Evolutionary conservation across 2,329 filamentous ascomycete genomes (phyloP), one percentile per base, ranked within the genome.

Genomic region (Trichoderma simmonsii): DNA sequence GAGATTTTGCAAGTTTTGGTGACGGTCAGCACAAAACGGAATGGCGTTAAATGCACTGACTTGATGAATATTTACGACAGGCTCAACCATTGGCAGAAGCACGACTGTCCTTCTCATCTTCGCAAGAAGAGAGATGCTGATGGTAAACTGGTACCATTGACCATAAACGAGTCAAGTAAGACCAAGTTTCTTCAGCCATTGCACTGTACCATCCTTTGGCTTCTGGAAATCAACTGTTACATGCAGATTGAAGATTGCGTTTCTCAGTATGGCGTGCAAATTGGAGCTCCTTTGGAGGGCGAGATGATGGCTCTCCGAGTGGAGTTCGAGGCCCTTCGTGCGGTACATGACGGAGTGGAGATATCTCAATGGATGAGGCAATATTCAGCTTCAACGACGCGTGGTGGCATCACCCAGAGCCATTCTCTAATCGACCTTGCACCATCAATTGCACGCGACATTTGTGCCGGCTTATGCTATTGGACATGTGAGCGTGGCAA

Each of bases 181-280:
- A 7, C 26, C 0, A 24, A 12, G 2, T 69, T 69, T 51, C 24
- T 69, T 18, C 54, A 48, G 14, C 65, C 65, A n/a, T 14, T 69
- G 28, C 65, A 61, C 4, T 69, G 65, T 6, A 51, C 36, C 3
- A 43, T 51, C 56, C 54, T 69, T 34, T 69, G 65, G 65, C 26
- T 69, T 34, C 56, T 60, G n/a, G 54, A 69, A 60, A 48, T 48
- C 39, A 69, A 69, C 15, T 69, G 65, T 51, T 69, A 61, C 14
- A n/a, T 69, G 56, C 65, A 69, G 54, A 30, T 69, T 21, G 65
- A 61, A 34, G 65, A 59, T 14, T 69, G 65, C 36, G 36, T 69
- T 34, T 69, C 56, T 5, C 56, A 48, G n/a, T 60, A 69, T 21
- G 56, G 65, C 12, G 28, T 69, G 56, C 65, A 48, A 34, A 24